A percentile compares a stretch with the other conserved stretches of the same genome.
phyloP scores from a whole-genome alignment of 352 stramenopile species.

The Phytophthora cactorum region DNA sequence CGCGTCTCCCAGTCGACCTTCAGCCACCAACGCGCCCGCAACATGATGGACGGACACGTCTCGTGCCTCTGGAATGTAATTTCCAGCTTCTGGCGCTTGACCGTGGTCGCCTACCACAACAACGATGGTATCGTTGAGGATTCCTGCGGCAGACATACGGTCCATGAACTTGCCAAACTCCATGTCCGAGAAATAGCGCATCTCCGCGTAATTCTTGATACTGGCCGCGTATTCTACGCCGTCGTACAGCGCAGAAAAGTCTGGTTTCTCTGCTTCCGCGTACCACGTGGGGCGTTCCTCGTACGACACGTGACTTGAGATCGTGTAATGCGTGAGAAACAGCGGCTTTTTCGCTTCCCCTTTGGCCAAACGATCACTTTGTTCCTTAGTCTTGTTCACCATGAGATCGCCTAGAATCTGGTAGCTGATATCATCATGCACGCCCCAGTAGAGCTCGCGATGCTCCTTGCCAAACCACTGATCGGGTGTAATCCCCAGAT shows the following conservation, averaged over 20 bases:
- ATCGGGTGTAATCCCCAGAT: constrained; percentile 36
- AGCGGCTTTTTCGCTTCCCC: constrained; percentile 47
- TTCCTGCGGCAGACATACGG: constrained; percentile 42
- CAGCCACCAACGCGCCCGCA: constrained; percentile 43
- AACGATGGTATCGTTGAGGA: constrained; percentile 65
- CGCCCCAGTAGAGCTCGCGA: constrained; percentile 40
- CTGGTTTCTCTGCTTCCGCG: constrained; percentile 33
- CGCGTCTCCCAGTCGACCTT: constrained; percentile 37
- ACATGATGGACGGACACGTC: constrained; percentile 45
- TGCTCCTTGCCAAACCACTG: constrained; percentile 38
- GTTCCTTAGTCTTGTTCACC: constrained; percentile 49
- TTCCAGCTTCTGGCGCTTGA: constrained; percentile 45
- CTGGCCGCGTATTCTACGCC: constrained; percentile 25
- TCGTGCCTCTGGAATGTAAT: constrained; percentile 32
- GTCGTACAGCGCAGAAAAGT: constrained; percentile 48
- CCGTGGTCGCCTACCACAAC: constrained; percentile 61
- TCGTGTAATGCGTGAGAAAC: constrained; percentile 67
- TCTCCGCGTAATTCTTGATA: constrained; percentile 49
- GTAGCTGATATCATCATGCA: constrained; percentile 64
- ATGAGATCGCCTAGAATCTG: constrained; percentile 53
- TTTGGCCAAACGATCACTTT: constrained; percentile 26
- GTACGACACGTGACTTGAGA: constrained; percentile 59
- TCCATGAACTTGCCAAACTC: constrained; percentile 65
- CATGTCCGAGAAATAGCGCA: constrained; percentile 62
- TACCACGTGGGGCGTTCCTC: constrained; percentile 47